These are phyloP conservation scores for Hypoxylon sp. DNA, from an alignment of 2,329 filamentous ascomycete species.

Conservation along the genomic window DNA sequence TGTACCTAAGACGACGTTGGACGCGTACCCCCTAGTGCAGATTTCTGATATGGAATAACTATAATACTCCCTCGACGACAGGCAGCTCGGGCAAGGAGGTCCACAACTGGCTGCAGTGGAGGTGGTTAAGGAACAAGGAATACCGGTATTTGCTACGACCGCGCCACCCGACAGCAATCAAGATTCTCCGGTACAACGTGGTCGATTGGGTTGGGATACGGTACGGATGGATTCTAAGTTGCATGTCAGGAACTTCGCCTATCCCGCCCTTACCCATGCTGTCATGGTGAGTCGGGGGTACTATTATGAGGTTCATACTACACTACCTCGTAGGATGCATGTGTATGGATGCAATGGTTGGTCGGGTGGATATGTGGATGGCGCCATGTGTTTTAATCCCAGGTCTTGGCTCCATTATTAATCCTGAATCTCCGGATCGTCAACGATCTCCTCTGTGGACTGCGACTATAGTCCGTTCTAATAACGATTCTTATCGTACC, in stretches of 20 bases:
- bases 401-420: background rate
- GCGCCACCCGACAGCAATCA: slow-evolving; percentile 21
- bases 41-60: slow-evolving; percentile 27
- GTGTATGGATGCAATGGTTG: no score
- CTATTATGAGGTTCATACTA: no score
- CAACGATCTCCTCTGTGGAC: background rate
- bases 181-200: slow-evolving; percentile 3
- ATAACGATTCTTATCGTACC: background rate
- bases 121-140: background rate
- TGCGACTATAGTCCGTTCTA: background rate
- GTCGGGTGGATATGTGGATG: background rate
- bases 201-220: slow-evolving; percentile 9
- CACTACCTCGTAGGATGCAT: no score
- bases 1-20: background rate
- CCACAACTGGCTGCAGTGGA: slow-evolving; percentile 1
- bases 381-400: slow-evolving; percentile 11
- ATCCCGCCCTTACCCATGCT: slow-evolving; percentile 9
- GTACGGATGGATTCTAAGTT: slow-evolving; percentile 2
- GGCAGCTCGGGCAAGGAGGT: background rate
- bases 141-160: slow-evolving; percentile 2
- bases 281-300: background rate
- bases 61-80: slow-evolving; percentile 9
- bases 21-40: slow-evolving; percentile 8
- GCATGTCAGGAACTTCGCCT: slow-evolving; percentile 5
- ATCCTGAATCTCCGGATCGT: background rate